Evolutionary conservation across 164 flowering plant species (phyloP), one percentile per base, ranked within the genome.

Genomic region (Sedum album): DNA sequence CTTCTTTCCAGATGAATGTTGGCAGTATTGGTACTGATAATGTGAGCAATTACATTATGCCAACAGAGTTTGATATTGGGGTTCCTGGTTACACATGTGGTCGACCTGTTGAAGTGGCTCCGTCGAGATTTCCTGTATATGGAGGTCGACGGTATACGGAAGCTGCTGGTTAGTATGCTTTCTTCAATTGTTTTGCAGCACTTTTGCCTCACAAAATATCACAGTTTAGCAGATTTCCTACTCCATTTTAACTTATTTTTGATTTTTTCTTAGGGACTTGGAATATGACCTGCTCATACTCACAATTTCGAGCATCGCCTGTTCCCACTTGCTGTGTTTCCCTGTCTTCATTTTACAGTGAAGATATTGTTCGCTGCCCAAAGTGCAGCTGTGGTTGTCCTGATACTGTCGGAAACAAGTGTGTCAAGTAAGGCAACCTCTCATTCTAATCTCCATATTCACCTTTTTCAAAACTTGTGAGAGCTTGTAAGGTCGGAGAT

Each of bases 351-450:
- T 87, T 87, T 73, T 87, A 87, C 76, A 80, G 74, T 31, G 57
- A 68, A 9, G 79, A 83, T 5, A 79, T 83, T 10, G 71, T 74
- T 20, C 79, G 77, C 31, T 93, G 96, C 77, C 87, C 89, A 0
- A 60, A 33, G 13, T 90, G 98, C 75, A 90, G 95, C 68, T 93
- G 98, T 66, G 73, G 74, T 15, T 93, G 96, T 74, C 84, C 66
- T 49, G 85, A 74, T 49, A 67, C 57, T 31, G 71, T 79, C 1
- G 82, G 79, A 26, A 10, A 66, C 11, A 66, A 78, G 28, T 90
- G 96, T 66, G 71, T 81, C 13, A 74, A 78, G 94, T 86, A 82
- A 14, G 31, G 20, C 57, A 41, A 41, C 1, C 46, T 41, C 48
- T 44, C 57, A 8, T 23, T 26, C 23, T 20, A 26, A 23, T 0